Percentiles rank a stretch among this genome's conserved stretches.
Conservation (phyloP, 257 asterid genomes). For the Orobanche coerulescens region DNA sequence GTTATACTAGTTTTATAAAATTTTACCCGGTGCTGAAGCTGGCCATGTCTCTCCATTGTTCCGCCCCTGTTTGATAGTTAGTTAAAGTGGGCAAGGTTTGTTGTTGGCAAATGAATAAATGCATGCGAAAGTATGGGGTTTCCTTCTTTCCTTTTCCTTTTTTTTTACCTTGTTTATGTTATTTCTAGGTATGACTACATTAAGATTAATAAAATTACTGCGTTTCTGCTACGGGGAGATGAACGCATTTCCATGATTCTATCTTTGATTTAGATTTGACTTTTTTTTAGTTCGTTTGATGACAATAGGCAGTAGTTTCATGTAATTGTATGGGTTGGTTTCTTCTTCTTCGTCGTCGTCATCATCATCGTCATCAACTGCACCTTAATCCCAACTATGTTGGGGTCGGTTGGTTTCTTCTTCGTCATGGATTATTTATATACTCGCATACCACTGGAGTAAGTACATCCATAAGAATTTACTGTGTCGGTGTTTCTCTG, state of each 20-base stretch:
- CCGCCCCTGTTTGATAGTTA: constrained; percentile 19
- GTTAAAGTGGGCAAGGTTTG: constrained; percentile 11
- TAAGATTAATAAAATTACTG: neutral
- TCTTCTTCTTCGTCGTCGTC: no score
- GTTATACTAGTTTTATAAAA: no score
- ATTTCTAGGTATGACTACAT: neutral
- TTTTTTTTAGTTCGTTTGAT: constrained; percentile 4
- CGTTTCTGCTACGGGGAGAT: neutral
- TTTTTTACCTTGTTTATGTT: neutral
- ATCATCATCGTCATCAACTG: no score
- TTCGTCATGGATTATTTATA: constrained; percentile 5
- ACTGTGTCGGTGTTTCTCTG: neutral
- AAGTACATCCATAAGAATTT: constrained; percentile 3
- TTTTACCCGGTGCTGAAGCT: no score
- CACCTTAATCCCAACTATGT: no score
- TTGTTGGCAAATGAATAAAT: constrained; percentile 1
- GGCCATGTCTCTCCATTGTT: no score
- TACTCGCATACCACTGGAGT: neutral
- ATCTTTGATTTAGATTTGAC: neutral
- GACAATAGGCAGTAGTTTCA: neutral
- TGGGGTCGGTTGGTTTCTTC: no score
- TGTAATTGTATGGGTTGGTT: neutral
- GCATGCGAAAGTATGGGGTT: constrained; percentile 2
- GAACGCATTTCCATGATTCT: neutral
- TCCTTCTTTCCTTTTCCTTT: neutral